Conservation (phyloP, 768 basidiomycete species). For the Mycena galopus region DNA sequence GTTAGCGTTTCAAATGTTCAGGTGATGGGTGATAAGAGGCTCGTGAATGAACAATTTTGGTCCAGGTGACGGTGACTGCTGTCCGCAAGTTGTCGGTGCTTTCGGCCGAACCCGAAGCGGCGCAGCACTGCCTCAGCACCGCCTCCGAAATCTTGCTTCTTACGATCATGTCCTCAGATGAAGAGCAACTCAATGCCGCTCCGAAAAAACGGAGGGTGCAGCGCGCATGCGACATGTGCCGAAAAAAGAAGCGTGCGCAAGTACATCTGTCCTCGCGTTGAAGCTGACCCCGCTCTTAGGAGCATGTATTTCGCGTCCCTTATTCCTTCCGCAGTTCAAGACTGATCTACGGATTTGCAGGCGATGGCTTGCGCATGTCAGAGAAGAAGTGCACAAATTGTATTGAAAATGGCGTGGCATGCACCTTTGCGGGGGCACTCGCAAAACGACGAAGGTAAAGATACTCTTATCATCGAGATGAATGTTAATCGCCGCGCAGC, state of each 20-base stretch:
- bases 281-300: background rate
- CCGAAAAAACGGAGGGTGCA: background rate
- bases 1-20: no score
- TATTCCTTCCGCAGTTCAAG: no score
- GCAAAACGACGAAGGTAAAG: background rate
- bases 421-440: background rate
- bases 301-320: background rate
- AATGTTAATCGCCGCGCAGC: background rate
- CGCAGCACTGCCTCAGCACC: background rate
- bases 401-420: background rate
- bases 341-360: background rate
- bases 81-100: no score
- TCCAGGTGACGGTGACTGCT: no score
- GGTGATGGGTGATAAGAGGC: no score
- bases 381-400: slow-evolving; percentile 14
- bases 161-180: slow-evolving; percentile 5
- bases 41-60: no score
- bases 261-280: background rate
- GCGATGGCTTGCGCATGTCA: slow-evolving; percentile 8
- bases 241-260: background rate
- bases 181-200: background rate
- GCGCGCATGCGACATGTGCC: background rate
- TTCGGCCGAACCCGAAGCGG: no score
- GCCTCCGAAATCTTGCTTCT: background rate
- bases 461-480: background rate